Base-by-base conservation (phyloP, 768 basidiomycete species). In the Heimioporus sp. region DNA sequence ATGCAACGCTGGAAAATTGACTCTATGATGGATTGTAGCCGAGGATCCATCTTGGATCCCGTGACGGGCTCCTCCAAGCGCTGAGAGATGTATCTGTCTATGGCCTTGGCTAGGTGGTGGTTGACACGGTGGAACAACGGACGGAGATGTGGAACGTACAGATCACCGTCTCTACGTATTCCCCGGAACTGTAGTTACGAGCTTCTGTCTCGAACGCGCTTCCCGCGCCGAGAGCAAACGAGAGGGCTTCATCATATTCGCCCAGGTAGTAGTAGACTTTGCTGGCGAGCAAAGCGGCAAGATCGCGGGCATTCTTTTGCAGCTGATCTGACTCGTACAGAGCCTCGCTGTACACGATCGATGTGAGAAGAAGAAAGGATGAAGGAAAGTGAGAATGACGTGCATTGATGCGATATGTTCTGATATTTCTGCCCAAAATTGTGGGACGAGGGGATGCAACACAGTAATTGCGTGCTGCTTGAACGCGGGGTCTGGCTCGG, bases 401-500 rank as follows among this genome's bases (percentile, higher is more conserved):
- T 68, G 92, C 95, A 98, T 93, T 53, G 85, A 74, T 32, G 88
- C 81, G 62, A 98, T 87, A 66, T 90, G 84, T 71, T 99, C 97
- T 60, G 92, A 94, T 64, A 98, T 96, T 78, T 99, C 97, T 43
- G 96, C 88, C 97, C 97, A 99, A 72, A 98, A 98, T 62, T 90
- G 87, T 36, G 94, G 84, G 8, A 98, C 92, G 41, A 98, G 81
- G 15, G 81, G 74, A 63, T 84, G 88, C 48, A 99, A 79, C 41
- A 86, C 80, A 45, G 82, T 82, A 61, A 99, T 83, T 20, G 97
- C 97, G 77, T 97, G 90, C 62, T 91, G 85, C 65, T 94, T 92
- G 68, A 98, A 87, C 38, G 87, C 74, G 24, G 84, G 78, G 58
- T 95, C 90, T 48, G 88, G 89, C 71, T 99, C 97, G 37, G 86